Percentiles rank a stretch among this genome's conserved stretches.
phyloP scores from a whole-genome alignment of 2,329 filamentous ascomycete genomes.

The Diplodia sapinea region DNA sequence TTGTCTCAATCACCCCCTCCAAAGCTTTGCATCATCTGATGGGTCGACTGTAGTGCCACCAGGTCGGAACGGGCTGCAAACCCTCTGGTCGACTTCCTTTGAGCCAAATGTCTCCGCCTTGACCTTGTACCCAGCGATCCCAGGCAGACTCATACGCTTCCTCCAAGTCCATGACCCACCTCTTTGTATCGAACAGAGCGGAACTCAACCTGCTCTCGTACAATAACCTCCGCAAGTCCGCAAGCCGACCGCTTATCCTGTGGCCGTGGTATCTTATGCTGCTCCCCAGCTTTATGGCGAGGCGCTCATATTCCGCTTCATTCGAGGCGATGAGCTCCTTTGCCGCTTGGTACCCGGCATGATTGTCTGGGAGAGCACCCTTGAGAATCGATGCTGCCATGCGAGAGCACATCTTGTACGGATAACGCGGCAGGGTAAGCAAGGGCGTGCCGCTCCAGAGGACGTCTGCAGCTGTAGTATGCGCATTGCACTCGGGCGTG shows the following conservation, averaged over 20 bases:
- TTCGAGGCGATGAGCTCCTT: constrained; percentile 76
- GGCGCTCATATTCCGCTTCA: constrained; percentile 84
- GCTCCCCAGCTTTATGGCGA: constrained; percentile 45
- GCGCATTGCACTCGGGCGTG: constrained; percentile 96
- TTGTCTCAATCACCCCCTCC: neutral
- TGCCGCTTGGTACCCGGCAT: constrained; percentile 70
- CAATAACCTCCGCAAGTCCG: constrained; percentile 78
- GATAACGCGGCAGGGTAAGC: constrained; percentile 86
- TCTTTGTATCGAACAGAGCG: constrained; percentile 84
- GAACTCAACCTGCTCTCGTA: constrained; percentile 86
- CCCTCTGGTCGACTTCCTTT: constrained; percentile 33
- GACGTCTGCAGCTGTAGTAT: constrained; percentile 95
- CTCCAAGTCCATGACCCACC: constrained; percentile 92
- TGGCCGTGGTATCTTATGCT: constrained; percentile 44
- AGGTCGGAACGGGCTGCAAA: constrained; percentile 6
- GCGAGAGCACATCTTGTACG: constrained; percentile 98
- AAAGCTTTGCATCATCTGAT: neutral
- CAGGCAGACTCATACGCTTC: constrained; percentile 87
- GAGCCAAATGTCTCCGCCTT: constrained; percentile 93
- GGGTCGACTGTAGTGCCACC: constrained; percentile 23
- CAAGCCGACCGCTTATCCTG: constrained; percentile 66
- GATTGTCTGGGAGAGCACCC: constrained; percentile 78
- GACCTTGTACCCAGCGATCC: constrained; percentile 82
- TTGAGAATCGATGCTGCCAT: constrained; percentile 96
- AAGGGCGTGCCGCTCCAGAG: constrained; percentile 95